Conservation (phyloP, 805 yeast genomes). For the Tetrapisispora fleetii region DNA sequence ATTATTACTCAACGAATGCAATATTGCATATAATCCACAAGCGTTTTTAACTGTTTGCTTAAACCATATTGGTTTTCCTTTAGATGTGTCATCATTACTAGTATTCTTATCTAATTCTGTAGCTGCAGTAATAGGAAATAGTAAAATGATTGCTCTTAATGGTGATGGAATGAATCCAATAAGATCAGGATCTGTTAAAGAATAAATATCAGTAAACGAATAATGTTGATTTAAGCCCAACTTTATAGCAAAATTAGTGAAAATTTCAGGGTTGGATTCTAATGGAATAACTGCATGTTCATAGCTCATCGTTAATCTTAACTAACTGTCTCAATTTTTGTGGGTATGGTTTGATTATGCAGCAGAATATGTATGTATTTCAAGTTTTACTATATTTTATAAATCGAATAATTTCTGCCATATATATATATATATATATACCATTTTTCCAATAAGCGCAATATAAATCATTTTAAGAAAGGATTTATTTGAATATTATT, state of each 20-base stretch:
- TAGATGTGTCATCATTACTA: slow-evolving; percentile 2
- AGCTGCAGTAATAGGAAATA: slow-evolving; percentile 65
- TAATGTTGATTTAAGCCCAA: slow-evolving; percentile 57
- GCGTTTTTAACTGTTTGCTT: slow-evolving; percentile 80
- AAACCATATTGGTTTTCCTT: slow-evolving; percentile 48
- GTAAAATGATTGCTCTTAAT: slow-evolving; percentile 57
- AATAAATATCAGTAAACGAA: slow-evolving; percentile 70
- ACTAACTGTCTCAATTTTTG: not conserved
- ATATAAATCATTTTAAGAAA: too few species aligned
- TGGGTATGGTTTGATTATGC: too few species aligned
- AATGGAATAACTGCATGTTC: slow-evolving; percentile 58
- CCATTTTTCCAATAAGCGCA: too few species aligned
- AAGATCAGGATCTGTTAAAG: slow-evolving; percentile 76
- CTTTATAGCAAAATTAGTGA: slow-evolving; percentile 54
- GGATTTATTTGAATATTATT: too few species aligned
- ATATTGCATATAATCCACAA: slow-evolving; percentile 83
- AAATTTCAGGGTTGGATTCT: slow-evolving; percentile 84
- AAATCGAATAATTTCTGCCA: too few species aligned
- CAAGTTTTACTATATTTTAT: too few species aligned
- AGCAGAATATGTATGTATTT: too few species aligned
- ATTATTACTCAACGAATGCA: slow-evolving; percentile 48
- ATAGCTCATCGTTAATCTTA: not conserved
- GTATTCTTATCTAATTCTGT: slow-evolving; percentile 39
- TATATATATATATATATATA: too few species aligned
- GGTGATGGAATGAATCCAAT: slow-evolving; percentile 78